A percentile compares a stretch with the other conserved stretches of the same genome.
Conservation (phyloP, 1,139 yeast genomes). For the Pichia terricola region DNA sequence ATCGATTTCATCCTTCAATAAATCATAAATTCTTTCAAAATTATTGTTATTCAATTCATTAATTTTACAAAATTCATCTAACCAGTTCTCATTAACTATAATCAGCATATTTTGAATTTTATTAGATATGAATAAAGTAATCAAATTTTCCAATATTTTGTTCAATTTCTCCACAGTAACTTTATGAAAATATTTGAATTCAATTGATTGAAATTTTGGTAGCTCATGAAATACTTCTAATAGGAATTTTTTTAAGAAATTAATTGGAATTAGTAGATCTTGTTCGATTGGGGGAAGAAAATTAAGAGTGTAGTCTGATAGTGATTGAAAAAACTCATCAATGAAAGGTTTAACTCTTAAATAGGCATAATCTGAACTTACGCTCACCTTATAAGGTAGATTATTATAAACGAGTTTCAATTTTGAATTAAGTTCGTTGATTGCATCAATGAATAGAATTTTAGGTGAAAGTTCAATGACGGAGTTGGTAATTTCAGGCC, state of each 20-base stretch:
- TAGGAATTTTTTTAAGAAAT: conserved; percentile 54
- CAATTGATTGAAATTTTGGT: conserved; percentile 64
- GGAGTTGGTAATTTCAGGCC: conserved; percentile 54
- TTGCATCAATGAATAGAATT: conserved; percentile 44
- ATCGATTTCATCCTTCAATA: conserved; percentile 33
- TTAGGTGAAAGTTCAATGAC: conserved; percentile 48
- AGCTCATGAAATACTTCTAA: conserved; percentile 55
- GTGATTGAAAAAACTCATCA: conserved; percentile 65
- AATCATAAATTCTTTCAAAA: conserved; percentile 39
- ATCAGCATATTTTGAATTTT: conserved; percentile 30
- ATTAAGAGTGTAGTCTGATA: conserved; percentile 71
- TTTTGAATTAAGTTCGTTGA: conserved; percentile 41
- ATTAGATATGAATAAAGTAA: conserved; percentile 37
- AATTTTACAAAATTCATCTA: conserved; percentile 47
- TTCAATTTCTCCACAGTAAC: conserved; percentile 76
- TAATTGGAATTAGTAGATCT: conserved; percentile 47
- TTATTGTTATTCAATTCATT: conserved; percentile 47
- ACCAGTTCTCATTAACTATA: conserved; percentile 43
- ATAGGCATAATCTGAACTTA: conserved; percentile 76
- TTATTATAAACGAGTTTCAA: conserved; percentile 36
- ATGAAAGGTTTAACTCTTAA: conserved; percentile 67
- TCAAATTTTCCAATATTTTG: conserved; percentile 61
- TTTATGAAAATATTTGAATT: conserved; percentile 63
- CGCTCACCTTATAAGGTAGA: conserved; percentile 70
- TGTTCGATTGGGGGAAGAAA: conserved; percentile 73